A percentile compares a stretch with the other conserved stretches of the same genome.
phyloP scores from a whole-genome alignment of 495 filamentous ascomycete species.

The Penicillium argentinense region DNA sequence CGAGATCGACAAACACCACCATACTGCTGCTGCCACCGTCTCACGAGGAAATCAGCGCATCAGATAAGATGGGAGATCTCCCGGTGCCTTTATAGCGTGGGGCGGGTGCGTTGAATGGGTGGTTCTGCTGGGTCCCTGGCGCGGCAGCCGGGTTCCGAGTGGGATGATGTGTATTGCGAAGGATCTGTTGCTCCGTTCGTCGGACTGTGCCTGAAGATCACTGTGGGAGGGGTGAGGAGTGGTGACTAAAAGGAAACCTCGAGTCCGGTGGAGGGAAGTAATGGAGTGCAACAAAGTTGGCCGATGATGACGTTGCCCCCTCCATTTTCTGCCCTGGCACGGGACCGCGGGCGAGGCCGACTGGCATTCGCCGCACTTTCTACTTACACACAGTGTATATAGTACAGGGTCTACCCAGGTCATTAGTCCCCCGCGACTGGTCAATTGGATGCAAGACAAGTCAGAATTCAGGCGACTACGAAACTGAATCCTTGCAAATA shows the following conservation, averaged over 20 bases:
- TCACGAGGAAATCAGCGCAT: conserved; percentile 20
- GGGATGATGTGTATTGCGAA: conserved; percentile 32
- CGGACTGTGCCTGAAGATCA: conserved; percentile 6
- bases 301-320: neutral
- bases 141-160: conserved; percentile 14
- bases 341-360: too few species aligned
- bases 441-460: too few species aligned
- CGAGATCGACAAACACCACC: conserved; percentile 50
- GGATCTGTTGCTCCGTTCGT: conserved; percentile 28
- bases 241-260: neutral
- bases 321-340: too few species aligned
- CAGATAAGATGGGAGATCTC: conserved; percentile 24
- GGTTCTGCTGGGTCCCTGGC: conserved; percentile 9
- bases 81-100: conserved; percentile 17
- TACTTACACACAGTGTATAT: too few species aligned
- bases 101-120: conserved; percentile 3
- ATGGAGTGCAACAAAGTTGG: too few species aligned
- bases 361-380: too few species aligned
- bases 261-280: too few species aligned
- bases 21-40: conserved; percentile 35
- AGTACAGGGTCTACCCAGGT: too few species aligned
- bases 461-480: too few species aligned
- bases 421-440: too few species aligned
- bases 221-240: neutral
- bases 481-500: too few species aligned